A percentile compares a stretch with the other conserved stretches of the same genome.
phyloP scores from a whole-genome alignment of 2,329 filamentous ascomycete species.

The Podosphaera xanthii region DNA sequence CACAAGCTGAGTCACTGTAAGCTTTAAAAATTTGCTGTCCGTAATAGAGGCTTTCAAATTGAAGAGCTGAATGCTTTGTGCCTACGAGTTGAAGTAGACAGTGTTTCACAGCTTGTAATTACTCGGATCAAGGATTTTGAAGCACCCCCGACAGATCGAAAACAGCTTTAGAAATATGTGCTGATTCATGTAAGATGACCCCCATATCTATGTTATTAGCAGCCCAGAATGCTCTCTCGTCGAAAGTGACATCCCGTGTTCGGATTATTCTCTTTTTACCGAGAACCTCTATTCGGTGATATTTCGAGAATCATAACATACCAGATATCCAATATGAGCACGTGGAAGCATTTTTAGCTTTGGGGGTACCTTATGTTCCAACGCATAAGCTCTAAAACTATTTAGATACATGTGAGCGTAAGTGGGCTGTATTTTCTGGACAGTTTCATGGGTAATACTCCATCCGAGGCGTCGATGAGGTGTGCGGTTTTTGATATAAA shows the following conservation, averaged over 20 bases:
- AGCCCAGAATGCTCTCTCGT: neutral
- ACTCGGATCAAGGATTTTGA: neutral
- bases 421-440: neutral
- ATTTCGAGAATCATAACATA: neutral
- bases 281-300: neutral
- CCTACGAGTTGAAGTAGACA: neutral
- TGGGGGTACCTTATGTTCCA: neutral
- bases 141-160: neutral
- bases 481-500: neutral
- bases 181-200: too few species aligned
- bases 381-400: neutral
- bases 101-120: neutral
- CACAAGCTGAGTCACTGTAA: neutral
- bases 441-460: neutral
- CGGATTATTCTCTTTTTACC: neutral
- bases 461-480: neutral
- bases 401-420: neutral
- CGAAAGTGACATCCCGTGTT: neutral
- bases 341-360: neutral
- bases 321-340: neutral
- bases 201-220: too few species aligned
- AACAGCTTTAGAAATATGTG: slow-evolving; percentile 1
- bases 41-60: neutral
- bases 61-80: neutral
- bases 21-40: neutral